Evolutionary conservation across 1,284 basidiomycete species (phyloP).

Genomic region (Sanguinoderma infundibulare): DNA sequence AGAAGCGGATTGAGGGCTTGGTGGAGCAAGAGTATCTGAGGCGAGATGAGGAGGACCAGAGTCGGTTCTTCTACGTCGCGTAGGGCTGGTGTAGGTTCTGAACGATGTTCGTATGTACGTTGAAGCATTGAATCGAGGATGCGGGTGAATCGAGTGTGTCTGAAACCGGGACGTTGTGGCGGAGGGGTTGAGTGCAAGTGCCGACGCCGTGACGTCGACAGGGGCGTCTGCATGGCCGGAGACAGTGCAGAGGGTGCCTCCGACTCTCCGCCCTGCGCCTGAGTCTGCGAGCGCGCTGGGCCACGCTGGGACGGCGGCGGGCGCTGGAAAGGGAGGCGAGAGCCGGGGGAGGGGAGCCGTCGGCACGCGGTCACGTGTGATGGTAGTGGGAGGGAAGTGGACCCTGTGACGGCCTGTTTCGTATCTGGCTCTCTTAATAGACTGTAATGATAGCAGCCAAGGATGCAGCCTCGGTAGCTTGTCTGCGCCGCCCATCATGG

Average conservation of each 20-base stretch:
- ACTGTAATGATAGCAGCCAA: background rate
- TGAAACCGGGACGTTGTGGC: too few relatives aligned
- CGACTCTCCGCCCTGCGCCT: too few relatives aligned
- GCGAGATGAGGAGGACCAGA: slow-evolving; percentile 73
- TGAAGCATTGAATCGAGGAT: too few relatives aligned
- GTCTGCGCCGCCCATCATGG: slow-evolving; percentile 16
- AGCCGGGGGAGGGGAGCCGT: slow-evolving; percentile 13
- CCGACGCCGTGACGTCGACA: too few relatives aligned
- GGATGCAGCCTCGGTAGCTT: background rate
- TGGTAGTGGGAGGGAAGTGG: slow-evolving; percentile 3
- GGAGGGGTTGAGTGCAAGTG: too few relatives aligned
- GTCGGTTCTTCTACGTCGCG: slow-evolving; percentile 80
- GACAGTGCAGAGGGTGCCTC: too few relatives aligned
- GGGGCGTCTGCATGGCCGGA: too few relatives aligned
- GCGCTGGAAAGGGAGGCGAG: too few relatives aligned
- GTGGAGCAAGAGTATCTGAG: slow-evolving; percentile 89
- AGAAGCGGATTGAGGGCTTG: slow-evolving; percentile 79
- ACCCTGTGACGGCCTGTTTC: slow-evolving; percentile 9
- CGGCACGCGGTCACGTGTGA: slow-evolving; percentile 26
- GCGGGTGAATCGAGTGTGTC: too few relatives aligned
- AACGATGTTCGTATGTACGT: background rate
- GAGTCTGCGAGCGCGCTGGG: too few relatives aligned
- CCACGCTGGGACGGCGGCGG: too few relatives aligned
- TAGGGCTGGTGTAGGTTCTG: slow-evolving; percentile 30
- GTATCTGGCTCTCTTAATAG: background rate